A percentile compares a stretch with the other conserved stretches of the same genome.
Conservation (phyloP, 768 basidiomycete genomes). For the Termitomyces sp. region DNA sequence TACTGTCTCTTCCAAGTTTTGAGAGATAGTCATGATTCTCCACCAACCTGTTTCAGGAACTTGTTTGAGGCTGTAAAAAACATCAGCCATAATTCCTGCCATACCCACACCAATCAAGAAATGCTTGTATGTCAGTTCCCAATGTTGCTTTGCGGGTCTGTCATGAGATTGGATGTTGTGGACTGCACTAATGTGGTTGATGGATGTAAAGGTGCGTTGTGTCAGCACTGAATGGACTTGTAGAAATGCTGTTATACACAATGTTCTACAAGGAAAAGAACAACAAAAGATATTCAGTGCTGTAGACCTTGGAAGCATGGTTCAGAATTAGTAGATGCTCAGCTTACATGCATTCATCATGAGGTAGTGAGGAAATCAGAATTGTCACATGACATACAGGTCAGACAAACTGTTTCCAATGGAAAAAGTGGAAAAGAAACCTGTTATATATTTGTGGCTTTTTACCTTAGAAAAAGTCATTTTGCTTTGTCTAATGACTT, state of each 20-base stretch:
- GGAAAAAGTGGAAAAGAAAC: too few relatives aligned
- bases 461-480: too few relatives aligned
- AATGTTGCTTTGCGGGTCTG: not conserved
- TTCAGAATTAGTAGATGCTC: too few relatives aligned
- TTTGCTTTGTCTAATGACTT: too few relatives aligned
- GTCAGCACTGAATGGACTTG: not conserved
- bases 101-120: constrained; percentile 2
- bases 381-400: too few relatives aligned
- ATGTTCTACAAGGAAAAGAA: too few relatives aligned
- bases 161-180: constrained; percentile 6
- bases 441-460: too few relatives aligned
- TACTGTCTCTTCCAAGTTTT: constrained; percentile 45
- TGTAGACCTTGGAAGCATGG: too few relatives aligned
- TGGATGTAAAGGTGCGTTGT: constrained; percentile 6
- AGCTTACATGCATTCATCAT: too few relatives aligned
- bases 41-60: constrained; percentile 85
- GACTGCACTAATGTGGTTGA: not conserved
- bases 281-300: not conserved
- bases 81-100: constrained; percentile 1
- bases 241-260: too few relatives aligned
- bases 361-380: too few relatives aligned
- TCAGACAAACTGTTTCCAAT: too few relatives aligned
- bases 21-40: constrained; percentile 81
- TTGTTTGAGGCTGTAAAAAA: constrained; percentile 71
- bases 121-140: not conserved